Evolutionary conservation across 192 early-diverging fungal species (phyloP).

Genomic region (Backusella tarrabulga): DNA sequence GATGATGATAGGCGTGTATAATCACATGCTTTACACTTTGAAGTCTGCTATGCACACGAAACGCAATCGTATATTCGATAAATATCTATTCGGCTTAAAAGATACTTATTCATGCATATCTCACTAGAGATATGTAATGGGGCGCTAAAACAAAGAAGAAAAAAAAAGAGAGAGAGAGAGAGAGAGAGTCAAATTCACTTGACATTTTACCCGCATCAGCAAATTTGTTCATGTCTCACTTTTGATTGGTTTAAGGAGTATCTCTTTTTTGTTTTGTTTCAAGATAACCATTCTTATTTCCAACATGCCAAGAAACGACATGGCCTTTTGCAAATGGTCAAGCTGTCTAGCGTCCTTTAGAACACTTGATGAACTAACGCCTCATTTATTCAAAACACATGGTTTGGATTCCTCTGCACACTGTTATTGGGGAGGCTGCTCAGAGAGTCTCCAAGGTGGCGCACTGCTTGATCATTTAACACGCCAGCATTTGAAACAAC

Average conservation of each 20-base stretch:
- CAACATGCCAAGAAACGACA: background rate
- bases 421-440: conserved; percentile 66
- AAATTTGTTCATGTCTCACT: background rate
- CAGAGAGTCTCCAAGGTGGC: conserved; percentile 45
- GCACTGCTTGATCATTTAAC: conserved; percentile 60
- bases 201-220: no score
- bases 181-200: no score
- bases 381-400: conserved; percentile 52
- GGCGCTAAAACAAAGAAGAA: no score
- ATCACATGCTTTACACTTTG: no score
- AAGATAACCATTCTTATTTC: background rate
- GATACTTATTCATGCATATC: no score
- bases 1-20: no score
- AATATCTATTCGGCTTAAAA: no score
- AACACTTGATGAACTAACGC: conserved; percentile 49
- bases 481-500: conserved; percentile 61
- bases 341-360: conserved; percentile 49
- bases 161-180: no score
- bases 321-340: conserved; percentile 44
- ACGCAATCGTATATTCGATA: no score
- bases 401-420: conserved; percentile 31
- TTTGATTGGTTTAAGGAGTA: background rate
- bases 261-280: background rate
- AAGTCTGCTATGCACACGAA: no score
- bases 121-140: no score